Evolutionary conservation across 2,329 filamentous ascomycete genomes (phyloP).

Genomic region (Colletotrichum somersetense): DNA sequence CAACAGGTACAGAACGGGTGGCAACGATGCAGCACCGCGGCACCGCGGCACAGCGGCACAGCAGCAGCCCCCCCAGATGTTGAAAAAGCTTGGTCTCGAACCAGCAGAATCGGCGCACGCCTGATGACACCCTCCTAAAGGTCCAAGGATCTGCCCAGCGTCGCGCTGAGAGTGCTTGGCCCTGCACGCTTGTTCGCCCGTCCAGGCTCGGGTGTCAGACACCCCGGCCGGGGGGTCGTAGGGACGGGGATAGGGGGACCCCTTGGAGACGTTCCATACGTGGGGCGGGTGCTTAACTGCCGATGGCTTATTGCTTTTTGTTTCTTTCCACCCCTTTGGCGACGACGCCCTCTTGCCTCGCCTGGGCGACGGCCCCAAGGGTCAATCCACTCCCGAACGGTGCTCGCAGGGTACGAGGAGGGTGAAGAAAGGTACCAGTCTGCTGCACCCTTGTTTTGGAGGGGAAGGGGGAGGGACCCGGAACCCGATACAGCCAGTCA

Average conservation of each 20-base stretch:
- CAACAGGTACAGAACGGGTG: background rate
- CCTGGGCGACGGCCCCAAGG: background rate
- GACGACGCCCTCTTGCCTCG: background rate
- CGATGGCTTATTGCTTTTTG: conserved; percentile 1
- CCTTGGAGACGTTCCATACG: conserved; percentile 14
- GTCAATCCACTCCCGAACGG: conserved; percentile 8
- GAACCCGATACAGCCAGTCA: background rate
- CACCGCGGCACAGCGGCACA: background rate
- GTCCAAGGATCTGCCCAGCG: background rate
- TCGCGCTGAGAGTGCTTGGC: conserved; percentile 1
- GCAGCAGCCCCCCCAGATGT: too few species aligned
- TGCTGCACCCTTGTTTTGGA: background rate
- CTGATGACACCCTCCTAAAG: background rate
- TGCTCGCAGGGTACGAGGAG: background rate
- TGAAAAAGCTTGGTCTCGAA: background rate
- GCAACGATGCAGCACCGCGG: background rate
- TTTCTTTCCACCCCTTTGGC: background rate
- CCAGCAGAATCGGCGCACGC: background rate
- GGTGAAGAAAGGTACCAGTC: background rate
- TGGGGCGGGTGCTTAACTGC: conserved; percentile 22
- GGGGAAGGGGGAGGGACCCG: background rate
- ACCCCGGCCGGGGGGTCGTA: conserved; percentile 9
- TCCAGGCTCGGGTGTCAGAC: conserved; percentile 34
- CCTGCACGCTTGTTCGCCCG: background rate
- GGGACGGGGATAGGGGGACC: background rate